Evolutionary conservation across 2,329 filamentous ascomycete genomes (phyloP).

Genomic region (Monosporascus sp.): DNA sequence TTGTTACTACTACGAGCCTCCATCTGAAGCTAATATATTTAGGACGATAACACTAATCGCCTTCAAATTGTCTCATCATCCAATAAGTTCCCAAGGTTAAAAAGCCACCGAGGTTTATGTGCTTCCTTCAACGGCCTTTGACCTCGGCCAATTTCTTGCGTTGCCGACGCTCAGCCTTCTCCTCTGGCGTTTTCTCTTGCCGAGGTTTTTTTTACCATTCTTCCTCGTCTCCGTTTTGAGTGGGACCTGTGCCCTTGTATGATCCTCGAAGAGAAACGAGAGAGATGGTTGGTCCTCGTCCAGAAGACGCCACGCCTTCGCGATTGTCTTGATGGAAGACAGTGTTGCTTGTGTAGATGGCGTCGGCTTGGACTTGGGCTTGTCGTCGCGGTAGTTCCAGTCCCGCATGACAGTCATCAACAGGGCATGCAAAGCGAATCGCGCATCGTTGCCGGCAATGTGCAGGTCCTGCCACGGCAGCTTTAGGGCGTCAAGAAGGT

Average conservation of each 20-base stretch:
- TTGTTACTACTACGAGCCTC: too few species aligned
- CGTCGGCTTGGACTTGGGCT: background rate
- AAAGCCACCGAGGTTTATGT: background rate
- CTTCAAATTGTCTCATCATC: background rate
- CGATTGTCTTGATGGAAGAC: background rate
- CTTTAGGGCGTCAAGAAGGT: background rate
- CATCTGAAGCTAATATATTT: too few species aligned
- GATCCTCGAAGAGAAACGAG: background rate
- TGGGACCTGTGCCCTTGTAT: background rate
- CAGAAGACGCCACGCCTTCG: background rate
- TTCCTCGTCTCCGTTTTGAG: background rate
- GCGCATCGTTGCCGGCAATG: background rate
- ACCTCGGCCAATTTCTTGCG: background rate
- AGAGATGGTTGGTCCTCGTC: background rate
- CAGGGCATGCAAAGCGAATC: background rate
- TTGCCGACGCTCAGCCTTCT: background rate
- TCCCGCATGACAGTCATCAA: background rate
- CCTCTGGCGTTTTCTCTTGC: background rate
- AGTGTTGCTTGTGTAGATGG: background rate
- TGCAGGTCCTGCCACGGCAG: background rate
- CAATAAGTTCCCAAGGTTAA: background rate
- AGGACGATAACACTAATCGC: too few species aligned
- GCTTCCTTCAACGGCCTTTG: background rate
- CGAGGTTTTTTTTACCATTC: background rate
- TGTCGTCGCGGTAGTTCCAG: background rate